phyloP scores from a whole-genome alignment of 2,329 filamentous ascomycete species.

The Diatrype stigma region DNA sequence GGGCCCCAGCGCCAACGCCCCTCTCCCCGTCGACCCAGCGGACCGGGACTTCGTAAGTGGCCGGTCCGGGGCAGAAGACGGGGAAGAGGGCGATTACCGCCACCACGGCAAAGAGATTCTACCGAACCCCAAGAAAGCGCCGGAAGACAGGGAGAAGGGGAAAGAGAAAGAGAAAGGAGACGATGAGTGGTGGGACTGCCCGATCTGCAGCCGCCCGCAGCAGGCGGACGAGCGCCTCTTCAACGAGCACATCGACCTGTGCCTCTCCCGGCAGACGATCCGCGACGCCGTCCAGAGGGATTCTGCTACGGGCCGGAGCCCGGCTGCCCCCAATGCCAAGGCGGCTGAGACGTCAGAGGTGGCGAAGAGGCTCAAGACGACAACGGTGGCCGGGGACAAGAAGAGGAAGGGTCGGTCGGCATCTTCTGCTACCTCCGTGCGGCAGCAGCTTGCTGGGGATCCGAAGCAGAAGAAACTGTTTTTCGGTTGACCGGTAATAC shows the following conservation, averaged over 20 bases:
- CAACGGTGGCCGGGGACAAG: slow-evolving; percentile 20
- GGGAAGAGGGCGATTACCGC: slow-evolving; percentile 32
- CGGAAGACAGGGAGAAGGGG: slow-evolving; percentile 30
- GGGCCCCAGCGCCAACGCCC: no score
- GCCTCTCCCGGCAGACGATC: slow-evolving; percentile 81
- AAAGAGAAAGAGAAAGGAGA: no score
- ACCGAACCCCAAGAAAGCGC: slow-evolving; percentile 37
- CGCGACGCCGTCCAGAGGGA: slow-evolving; percentile 69
- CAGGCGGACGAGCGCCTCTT: slow-evolving; percentile 69
- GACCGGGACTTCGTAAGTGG: slow-evolving; percentile 47
- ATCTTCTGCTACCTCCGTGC: slow-evolving; percentile 6
- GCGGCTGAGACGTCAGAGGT: slow-evolving; percentile 29
- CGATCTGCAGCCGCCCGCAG: slow-evolving; percentile 78
- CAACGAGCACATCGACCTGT: slow-evolving; percentile 90
- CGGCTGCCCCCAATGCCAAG: slow-evolving; percentile 35
- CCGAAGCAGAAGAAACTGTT: slow-evolving; percentile 38
- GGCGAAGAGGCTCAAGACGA: no score
- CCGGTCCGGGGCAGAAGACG: background rate
- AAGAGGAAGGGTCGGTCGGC: slow-evolving; percentile 21
- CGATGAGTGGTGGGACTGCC: slow-evolving; percentile 74
- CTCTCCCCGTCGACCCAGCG: slow-evolving; percentile 7
- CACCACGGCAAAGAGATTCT: slow-evolving; percentile 50
- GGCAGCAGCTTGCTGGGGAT: slow-evolving; percentile 7
- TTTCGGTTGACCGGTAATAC: slow-evolving; percentile 50
- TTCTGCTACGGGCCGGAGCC: slow-evolving; percentile 14